Percentiles rank a stretch among this genome's conserved stretches.
phyloP scores from a whole-genome alignment of 140 eudicot genomes.

The Bidens hawaiensis region DNA sequence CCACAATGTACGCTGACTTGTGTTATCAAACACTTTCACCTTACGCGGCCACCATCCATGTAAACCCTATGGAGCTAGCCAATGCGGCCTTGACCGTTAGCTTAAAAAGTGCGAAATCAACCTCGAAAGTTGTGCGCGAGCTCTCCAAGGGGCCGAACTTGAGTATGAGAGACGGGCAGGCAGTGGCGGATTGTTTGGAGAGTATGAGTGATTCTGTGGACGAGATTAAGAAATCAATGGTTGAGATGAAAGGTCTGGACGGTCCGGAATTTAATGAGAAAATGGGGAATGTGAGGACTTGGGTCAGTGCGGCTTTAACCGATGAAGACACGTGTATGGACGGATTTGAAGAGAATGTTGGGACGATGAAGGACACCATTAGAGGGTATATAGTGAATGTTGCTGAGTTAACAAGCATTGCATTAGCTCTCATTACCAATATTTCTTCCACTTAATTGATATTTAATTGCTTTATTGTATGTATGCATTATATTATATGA shows the following conservation, averaged over 20 bases:
- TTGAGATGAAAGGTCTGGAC: conserved; percentile 29
- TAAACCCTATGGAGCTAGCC: conserved; percentile 26
- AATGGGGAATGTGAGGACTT: conserved; percentile 41
- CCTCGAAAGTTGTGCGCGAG: conserved; percentile 19
- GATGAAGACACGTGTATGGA: conserved; percentile 50
- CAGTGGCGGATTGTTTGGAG: conserved; percentile 35
- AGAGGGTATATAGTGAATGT: conserved; percentile 29
- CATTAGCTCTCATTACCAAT: conserved; percentile 42
- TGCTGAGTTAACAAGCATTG: conserved; percentile 45
- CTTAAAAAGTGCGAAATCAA: conserved; percentile 23
- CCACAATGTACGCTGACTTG: conserved; percentile 31
- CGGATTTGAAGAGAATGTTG: conserved; percentile 37
- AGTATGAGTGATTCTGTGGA: conserved; percentile 36
- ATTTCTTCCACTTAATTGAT: conserved; percentile 15
- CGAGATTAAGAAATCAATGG: conserved; percentile 35
- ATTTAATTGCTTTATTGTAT: not conserved
- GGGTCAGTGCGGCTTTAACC: conserved; percentile 52
- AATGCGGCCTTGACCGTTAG: conserved; percentile 31
- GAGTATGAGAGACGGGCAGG: conserved; percentile 29
- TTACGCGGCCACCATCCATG: conserved; percentile 22
- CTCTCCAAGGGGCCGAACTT: conserved; percentile 24
- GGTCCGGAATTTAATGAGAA: conserved; percentile 33
- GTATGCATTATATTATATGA: not conserved
- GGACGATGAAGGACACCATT: conserved; percentile 24
- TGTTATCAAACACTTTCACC: conserved; percentile 35